A percentile compares a stretch with the other conserved stretches of the same genome.
Conservation (phyloP, 2,329 filamentous ascomycete species). For the Catunica adiposa region DNA sequence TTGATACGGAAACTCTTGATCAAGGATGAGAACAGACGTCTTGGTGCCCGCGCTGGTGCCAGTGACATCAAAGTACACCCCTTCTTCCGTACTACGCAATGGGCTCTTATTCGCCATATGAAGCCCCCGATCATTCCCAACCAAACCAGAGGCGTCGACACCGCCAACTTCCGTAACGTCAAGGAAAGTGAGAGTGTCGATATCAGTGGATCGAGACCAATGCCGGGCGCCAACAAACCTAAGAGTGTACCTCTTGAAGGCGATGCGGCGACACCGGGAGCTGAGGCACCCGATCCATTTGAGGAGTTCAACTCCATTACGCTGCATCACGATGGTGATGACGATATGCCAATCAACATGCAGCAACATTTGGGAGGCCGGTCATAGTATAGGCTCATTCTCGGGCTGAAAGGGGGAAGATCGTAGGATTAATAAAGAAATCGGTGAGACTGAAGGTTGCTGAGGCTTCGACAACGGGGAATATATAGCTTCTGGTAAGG, state of each 20-base stretch:
- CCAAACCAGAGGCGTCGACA: constrained; percentile 78
- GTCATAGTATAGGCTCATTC: background rate
- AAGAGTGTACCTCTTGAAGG: constrained; percentile 5
- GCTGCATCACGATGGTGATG: constrained; percentile 87
- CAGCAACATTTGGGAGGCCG: constrained; percentile 18
- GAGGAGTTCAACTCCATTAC: constrained; percentile 98
- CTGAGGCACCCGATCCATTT: constrained; percentile 74
- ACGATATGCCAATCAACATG: constrained; percentile 28
- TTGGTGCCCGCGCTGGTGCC: constrained; percentile 85
- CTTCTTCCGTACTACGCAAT: constrained; percentile 91
- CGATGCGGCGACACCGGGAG: constrained; percentile 66
- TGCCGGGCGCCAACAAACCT: constrained; percentile 17
- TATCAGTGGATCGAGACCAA: constrained; percentile 44
- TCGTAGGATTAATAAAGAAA: background rate
- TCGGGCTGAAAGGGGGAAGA: background rate
- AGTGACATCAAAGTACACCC: constrained; percentile 93
- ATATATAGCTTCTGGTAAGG: background rate
- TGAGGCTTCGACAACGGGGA: background rate
- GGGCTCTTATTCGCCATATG: constrained; percentile 93
- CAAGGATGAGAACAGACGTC: constrained; percentile 87
- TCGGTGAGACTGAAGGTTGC: background rate
- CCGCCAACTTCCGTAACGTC: constrained; percentile 92
- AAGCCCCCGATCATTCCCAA: constrained; percentile 94
- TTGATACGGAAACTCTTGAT: constrained; percentile 91
- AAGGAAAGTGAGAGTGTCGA: constrained; percentile 96